Evolutionary conservation across 2,329 filamentous ascomycete genomes (phyloP).

Genomic region (Emydomyces testavorans): DNA sequence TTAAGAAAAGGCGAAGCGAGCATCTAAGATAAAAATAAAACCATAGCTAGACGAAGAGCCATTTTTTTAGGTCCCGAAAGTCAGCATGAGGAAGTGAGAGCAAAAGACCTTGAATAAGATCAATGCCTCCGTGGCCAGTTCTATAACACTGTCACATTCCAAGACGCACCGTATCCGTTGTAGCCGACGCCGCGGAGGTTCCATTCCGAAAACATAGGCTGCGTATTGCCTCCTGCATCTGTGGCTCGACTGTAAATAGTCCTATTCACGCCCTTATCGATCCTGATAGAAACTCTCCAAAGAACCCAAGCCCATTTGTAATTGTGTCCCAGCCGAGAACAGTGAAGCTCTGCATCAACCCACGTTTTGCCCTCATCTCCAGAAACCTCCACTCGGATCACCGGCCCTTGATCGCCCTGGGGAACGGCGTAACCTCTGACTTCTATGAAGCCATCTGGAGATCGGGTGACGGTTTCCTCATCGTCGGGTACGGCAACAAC

Average conservation of each 20-base stretch:
- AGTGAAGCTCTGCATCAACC: constrained; percentile 37
- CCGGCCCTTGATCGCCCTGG: constrained; percentile 42
- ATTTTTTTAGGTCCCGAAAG: too few species aligned
- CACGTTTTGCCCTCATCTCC: constrained; percentile 41
- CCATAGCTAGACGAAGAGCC: too few species aligned
- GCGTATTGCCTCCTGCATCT: constrained; percentile 43
- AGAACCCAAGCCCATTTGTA: constrained; percentile 47
- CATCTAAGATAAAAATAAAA: too few species aligned
- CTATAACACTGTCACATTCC: constrained; percentile 36
- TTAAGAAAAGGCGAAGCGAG: too few species aligned
- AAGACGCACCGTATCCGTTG: constrained; percentile 48
- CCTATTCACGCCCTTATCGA: constrained; percentile 31
- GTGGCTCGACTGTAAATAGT: constrained; percentile 45
- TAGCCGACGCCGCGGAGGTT: constrained; percentile 50
- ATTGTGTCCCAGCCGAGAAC: constrained; percentile 11
- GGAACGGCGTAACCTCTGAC: constrained; percentile 48
- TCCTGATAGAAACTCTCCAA: constrained; percentile 39
- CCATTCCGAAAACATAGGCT: constrained; percentile 41
- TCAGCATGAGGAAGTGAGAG: too few species aligned
- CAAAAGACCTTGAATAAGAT: background rate
- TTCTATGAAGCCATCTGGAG: constrained; percentile 35
- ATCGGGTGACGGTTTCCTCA: constrained; percentile 33
- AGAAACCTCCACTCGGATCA: constrained; percentile 44
- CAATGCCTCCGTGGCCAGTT: background rate
- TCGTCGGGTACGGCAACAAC: constrained; percentile 41